Evolutionary conservation across 495 filamentous ascomycete species (phyloP), one percentile per base, ranked within the genome.

Genomic region (Sporormia fimetaria): DNA sequence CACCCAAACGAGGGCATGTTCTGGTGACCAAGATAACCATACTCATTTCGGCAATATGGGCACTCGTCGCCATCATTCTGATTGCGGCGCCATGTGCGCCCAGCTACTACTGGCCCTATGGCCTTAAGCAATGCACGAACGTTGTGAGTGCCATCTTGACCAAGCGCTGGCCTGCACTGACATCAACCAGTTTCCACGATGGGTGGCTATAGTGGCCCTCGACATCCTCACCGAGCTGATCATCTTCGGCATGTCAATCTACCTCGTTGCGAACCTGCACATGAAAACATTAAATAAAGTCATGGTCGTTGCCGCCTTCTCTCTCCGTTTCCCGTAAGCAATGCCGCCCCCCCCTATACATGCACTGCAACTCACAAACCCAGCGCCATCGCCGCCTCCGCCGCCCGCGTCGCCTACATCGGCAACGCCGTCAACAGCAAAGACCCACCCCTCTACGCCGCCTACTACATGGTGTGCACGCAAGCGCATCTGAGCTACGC

Each of bases 401-500:
- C 35, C 18, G 21, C 32, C 15, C 47, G 47, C 21, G 29, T 51
- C 10, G 6, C 23, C 15, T 51, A 51, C 22, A 26, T 51, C 11
- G 24, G 14, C 29, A 7, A 2, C 21, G 30, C 29, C 29, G 21
- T 51, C 40, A 8, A 21, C 20, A 34, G 40, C 21, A 7, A 9
- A 6, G 24, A 51, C 18, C 34, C 32, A 25, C 34, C 26, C 15
- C 47, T 51, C 17, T n/a, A 16, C 10, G 36, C 12, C 12, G 21
- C 33, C 21, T 51, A 33, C 29, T 33, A 37, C 18, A 22, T 38
- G 6, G 47, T 51, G 14, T n/a, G 29, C 12, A 51, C 47, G 14
- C 47, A 51, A 21, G 44, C 40, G 47, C 40, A 51, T 0, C 25
- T 51, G 5, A 36, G 40, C 15, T 51, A 51, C 47, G 40, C 47